A percentile compares a stretch with the other conserved stretches of the same genome.
phyloP scores from a whole-genome alignment of 306 rosid genomes.

The Vigna hirtella region DNA sequence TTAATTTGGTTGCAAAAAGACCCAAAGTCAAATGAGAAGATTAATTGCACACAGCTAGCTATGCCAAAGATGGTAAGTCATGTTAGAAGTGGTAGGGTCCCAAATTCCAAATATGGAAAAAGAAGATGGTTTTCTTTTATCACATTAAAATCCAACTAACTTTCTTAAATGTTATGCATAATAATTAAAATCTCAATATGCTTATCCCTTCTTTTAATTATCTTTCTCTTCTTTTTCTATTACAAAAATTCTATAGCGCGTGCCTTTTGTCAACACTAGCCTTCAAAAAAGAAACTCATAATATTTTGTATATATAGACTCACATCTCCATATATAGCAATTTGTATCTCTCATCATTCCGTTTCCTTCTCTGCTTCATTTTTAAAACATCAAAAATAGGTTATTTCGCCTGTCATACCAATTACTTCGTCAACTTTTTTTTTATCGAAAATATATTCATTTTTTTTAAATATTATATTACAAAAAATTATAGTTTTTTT shows the following conservation, averaged over 20 bases:
- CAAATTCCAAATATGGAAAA: constrained; percentile 35
- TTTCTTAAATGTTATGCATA: constrained; percentile 29
- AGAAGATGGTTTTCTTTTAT: not conserved
- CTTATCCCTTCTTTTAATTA: constrained; percentile 23
- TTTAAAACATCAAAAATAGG: too few species aligned
- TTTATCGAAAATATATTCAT: too few species aligned
- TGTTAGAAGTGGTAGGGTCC: constrained; percentile 40
- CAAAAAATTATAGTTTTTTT: too few species aligned
- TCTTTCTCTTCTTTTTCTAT: not conserved
- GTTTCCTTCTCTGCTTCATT: too few species aligned
- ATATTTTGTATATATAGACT: not conserved
- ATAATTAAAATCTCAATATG: constrained; percentile 15
- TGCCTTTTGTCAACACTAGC: not conserved
- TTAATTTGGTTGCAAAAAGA: constrained; percentile 36
- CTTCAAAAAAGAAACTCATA: not conserved
- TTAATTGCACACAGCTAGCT: constrained; percentile 33
- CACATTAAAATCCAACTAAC: constrained; percentile 32
- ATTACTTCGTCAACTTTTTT: too few species aligned
- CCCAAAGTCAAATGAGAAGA: constrained; percentile 37
- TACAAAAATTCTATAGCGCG: not conserved
- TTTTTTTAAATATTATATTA: too few species aligned
- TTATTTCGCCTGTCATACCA: too few species aligned
- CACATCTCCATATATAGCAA: not conserved
- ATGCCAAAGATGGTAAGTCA: constrained; percentile 37
- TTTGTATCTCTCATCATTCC: too few species aligned